Conservation (phyloP, 345 rosid genomes). For the Brassica carinata region DNA sequence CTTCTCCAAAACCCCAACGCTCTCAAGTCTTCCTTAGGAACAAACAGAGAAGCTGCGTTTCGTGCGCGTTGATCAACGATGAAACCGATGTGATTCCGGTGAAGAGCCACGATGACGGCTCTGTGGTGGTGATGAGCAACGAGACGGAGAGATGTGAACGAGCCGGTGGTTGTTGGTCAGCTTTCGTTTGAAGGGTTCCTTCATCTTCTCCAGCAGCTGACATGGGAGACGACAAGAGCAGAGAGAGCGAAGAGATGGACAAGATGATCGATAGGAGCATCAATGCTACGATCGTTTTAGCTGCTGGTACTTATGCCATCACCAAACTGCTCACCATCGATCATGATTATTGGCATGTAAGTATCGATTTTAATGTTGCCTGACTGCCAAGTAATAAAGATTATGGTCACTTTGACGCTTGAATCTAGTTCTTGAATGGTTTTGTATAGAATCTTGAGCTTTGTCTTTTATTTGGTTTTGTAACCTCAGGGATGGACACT, state of each 20-base stretch:
- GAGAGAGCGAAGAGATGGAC: conserved; percentile 49
- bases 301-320: conserved; percentile 78
- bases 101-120: conserved; percentile 65
- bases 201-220: conserved; percentile 37
- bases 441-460: not conserved
- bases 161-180: conserved; percentile 62
- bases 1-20: conserved; percentile 38
- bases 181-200: conserved; percentile 79
- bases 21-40: conserved; percentile 42
- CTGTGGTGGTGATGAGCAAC: conserved; percentile 35
- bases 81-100: conserved; percentile 67
- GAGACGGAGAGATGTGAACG: conserved; percentile 52
- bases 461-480: conserved; percentile 7
- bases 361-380: not conserved
- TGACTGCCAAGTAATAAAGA: not conserved
- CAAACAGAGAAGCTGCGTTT: conserved; percentile 46
- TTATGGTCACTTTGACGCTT: not conserved
- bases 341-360: conserved; percentile 90
- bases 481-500: conserved; percentile 83
- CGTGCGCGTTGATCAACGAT: conserved; percentile 51
- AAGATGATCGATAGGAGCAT: conserved; percentile 66
- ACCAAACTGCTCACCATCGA: conserved; percentile 90
- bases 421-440: conserved; percentile 6
- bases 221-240: conserved; percentile 37
- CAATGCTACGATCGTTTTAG: conserved; percentile 78